phyloP scores from a whole-genome alignment of 73 alveolate species.

The Tetrahymena borealis region DNA sequence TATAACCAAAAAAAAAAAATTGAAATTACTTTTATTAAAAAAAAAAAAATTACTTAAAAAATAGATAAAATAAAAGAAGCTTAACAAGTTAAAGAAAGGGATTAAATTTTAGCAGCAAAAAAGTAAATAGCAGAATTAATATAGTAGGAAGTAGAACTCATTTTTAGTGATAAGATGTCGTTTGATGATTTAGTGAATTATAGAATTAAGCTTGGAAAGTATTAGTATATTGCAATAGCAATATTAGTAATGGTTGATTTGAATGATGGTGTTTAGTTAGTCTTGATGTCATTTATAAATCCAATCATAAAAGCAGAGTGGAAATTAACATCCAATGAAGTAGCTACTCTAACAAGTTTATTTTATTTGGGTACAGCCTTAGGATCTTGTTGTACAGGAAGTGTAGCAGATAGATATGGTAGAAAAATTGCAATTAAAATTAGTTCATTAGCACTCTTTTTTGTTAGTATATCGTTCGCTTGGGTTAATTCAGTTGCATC shows the following conservation, averaged over 20 bases:
- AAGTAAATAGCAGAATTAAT: too few relatives aligned
- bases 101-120: too few relatives aligned
- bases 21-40: too few relatives aligned
- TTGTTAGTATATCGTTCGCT: neutral
- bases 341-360: constrained; percentile 18
- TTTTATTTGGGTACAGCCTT: constrained; percentile 31
- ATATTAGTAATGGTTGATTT: constrained; percentile 32
- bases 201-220: constrained; percentile 10
- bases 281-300: constrained; percentile 27
- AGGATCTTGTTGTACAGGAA: neutral
- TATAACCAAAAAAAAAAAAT: too few relatives aligned
- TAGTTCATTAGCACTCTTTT: constrained; percentile 32
- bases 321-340: constrained; percentile 10
- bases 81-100: too few relatives aligned
- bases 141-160: too few relatives aligned
- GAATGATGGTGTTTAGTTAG: constrained; percentile 39
- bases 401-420: constrained; percentile 4
- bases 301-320: constrained; percentile 35
- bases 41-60: too few relatives aligned
- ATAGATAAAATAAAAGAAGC: too few relatives aligned
- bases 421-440: constrained; percentile 11
- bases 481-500: neutral
- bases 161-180: too few relatives aligned
- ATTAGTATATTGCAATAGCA: constrained; percentile 13
- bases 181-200: neutral